Conservation (phyloP, 1,284 basidiomycete genomes). For the Boletus mariae region DNA sequence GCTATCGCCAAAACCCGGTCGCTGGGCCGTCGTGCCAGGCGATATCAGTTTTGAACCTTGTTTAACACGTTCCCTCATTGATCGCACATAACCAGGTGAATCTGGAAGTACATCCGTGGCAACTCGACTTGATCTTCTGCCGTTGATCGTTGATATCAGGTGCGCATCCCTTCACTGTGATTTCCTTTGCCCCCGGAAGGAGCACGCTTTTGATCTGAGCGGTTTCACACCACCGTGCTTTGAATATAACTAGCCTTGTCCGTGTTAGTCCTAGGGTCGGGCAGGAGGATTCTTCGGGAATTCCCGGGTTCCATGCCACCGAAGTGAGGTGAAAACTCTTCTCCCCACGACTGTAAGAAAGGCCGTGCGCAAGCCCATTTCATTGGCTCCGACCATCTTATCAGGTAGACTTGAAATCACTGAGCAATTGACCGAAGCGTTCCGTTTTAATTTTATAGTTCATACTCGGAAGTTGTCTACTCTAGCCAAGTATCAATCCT, state of each 20-base stretch:
- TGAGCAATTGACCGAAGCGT: conserved; percentile 7
- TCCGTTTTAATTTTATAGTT: conserved; percentile 6
- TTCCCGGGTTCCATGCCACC: conserved; percentile 14
- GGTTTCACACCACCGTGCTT: neutral
- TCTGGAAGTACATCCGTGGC: conserved; percentile 4
- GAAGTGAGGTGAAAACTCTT: conserved; percentile 11
- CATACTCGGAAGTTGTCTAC: conserved; percentile 2
- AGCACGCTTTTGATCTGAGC: conserved; percentile 4
- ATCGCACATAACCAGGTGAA: conserved; percentile 1
- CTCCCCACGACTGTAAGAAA: neutral
- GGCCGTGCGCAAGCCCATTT: neutral
- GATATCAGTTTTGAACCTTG: conserved; percentile 14
- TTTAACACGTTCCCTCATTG: conserved; percentile 9
- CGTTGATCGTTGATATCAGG: conserved; percentile 8
- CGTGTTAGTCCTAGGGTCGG: neutral
- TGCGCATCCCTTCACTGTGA: neutral
- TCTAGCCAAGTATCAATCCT: conserved; percentile 1
- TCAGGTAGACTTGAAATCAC: neutral
- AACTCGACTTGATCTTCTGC: neutral
- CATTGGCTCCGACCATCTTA: neutral
- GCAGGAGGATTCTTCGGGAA: conserved; percentile 8
- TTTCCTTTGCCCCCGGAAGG: conserved; percentile 3
- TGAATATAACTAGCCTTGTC: neutral
- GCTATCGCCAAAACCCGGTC: conserved; percentile 14
- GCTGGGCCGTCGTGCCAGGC: conserved; percentile 17